phyloP scores from a whole-genome alignment of 225 moss, liverwort and hornwort species.

The Pseudisothecium myosuroides region DNA sequence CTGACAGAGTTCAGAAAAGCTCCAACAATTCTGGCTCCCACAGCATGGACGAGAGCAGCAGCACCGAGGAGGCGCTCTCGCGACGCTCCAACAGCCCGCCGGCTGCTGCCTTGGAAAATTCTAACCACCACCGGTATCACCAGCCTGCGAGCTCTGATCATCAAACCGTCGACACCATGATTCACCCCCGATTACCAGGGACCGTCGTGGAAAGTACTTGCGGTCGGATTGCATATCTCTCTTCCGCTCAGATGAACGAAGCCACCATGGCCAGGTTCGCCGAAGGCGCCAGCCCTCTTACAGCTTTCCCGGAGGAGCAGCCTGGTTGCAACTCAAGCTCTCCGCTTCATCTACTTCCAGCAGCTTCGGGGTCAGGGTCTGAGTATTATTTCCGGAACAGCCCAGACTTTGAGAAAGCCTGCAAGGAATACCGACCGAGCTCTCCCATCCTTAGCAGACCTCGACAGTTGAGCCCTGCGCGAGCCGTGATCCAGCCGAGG shows the following conservation, averaged over 20 bases:
- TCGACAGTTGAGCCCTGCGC: neutral
- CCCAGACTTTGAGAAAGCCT: neutral
- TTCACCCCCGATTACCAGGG: neutral
- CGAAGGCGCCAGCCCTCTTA: neutral
- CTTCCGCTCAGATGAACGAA: constrained; percentile 28
- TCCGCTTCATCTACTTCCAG: neutral
- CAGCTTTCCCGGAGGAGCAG: constrained; percentile 7
- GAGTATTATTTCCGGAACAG: neutral
- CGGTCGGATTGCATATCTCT: constrained; percentile 35
- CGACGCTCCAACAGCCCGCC: constrained; percentile 34
- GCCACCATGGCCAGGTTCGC: neutral
- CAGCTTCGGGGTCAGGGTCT: neutral
- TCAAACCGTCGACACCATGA: neutral
- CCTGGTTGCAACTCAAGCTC: neutral
- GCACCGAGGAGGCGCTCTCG: constrained; percentile 36
- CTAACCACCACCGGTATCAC: neutral
- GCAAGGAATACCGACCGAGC: neutral
- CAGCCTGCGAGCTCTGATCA: neutral
- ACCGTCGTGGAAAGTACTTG: constrained; percentile 27
- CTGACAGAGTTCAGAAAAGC: constrained; percentile 15
- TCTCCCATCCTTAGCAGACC: neutral
- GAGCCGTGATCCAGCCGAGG: constrained; percentile 3
- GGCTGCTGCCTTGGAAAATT: neutral
- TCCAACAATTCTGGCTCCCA: constrained; percentile 44
- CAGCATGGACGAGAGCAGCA: constrained; percentile 46